These are phyloP conservation scores for Aspergillus avenaceus DNA, from an alignment of 495 filamentous ascomycete species.

Conservation along the genomic window DNA sequence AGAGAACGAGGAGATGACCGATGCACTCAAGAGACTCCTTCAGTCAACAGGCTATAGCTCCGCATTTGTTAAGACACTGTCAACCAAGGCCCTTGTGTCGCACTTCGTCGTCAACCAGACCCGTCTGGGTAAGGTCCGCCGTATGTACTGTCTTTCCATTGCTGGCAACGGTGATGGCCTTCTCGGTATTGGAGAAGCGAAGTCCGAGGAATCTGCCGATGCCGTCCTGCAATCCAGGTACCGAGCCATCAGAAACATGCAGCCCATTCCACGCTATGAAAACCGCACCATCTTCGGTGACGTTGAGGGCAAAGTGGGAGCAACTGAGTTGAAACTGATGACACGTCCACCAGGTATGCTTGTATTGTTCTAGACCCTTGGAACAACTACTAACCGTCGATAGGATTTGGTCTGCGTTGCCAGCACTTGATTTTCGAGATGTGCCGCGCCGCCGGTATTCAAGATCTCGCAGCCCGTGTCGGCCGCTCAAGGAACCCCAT, in stretches of 20 bases:
- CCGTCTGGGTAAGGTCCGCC: conserved; percentile 84
- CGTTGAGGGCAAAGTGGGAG: conserved; percentile 79
- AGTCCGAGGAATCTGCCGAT: conserved; percentile 66
- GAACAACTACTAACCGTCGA: conserved; percentile 13
- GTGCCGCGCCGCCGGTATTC: conserved; percentile 74
- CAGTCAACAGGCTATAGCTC: conserved; percentile 63
- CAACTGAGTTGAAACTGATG: conserved; percentile 72
- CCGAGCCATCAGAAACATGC: conserved; percentile 79
- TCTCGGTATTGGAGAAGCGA: conserved; percentile 85
- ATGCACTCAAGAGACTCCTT: conserved; percentile 56
- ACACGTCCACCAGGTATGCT: conserved; percentile 79
- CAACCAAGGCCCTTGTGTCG: conserved; percentile 61
- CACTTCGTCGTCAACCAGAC: conserved; percentile 88
- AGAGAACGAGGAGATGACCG: conserved; percentile 40
- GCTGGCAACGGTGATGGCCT: conserved; percentile 83
- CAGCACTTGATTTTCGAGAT: conserved; percentile 92
- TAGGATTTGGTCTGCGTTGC: conserved; percentile 89
- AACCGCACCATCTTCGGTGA: conserved; percentile 85
- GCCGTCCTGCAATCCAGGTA: conserved; percentile 64
- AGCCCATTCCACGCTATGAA: conserved; percentile 84
- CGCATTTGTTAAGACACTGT: conserved; percentile 50
- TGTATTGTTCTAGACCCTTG: neutral
- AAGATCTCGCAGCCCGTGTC: conserved; percentile 77
- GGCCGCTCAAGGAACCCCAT: conserved; percentile 82
- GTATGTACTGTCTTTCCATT: conserved; percentile 64